Percentiles rank a stretch among this genome's conserved stretches.
Evolutionary conservation across 306 rosid genomes (phyloP).

Genomic region (Cicer bijugum): DNA sequence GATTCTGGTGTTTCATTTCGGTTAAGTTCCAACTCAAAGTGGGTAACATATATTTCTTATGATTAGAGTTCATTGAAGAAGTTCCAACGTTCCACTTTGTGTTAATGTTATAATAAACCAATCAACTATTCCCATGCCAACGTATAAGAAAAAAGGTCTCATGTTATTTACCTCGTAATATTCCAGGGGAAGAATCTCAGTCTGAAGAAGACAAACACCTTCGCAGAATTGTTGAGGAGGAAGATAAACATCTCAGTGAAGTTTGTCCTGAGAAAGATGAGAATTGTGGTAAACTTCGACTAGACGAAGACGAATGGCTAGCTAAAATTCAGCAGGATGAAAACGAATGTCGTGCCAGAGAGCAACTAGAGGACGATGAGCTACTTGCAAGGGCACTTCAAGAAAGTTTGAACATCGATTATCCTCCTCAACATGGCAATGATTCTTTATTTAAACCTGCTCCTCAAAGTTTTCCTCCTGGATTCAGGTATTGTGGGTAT

Average conservation of each 20-base stretch:
- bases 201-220: slow-evolving; percentile 57
- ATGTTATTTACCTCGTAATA: slow-evolving; percentile 32
- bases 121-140: not conserved
- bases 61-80: slow-evolving; percentile 7
- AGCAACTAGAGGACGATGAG: slow-evolving; percentile 80
- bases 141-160: slow-evolving; percentile 25
- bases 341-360: slow-evolving; percentile 51
- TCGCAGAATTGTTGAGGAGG: slow-evolving; percentile 46
- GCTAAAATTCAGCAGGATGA: slow-evolving; percentile 58
- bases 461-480: slow-evolving; percentile 59
- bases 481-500: slow-evolving; percentile 66
- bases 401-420: slow-evolving; percentile 65
- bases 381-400: slow-evolving; percentile 90
- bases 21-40: not conserved
- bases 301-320: slow-evolving; percentile 52
- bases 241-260: slow-evolving; percentile 47
- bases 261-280: slow-evolving; percentile 50
- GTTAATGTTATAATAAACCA: not conserved
- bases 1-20: slow-evolving; percentile 31
- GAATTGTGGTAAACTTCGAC: slow-evolving; percentile 24
- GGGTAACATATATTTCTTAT: slow-evolving; percentile 2
- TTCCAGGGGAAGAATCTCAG: slow-evolving; percentile 60
- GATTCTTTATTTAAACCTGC: slow-evolving; percentile 57
- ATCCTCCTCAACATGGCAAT: slow-evolving; percentile 66
- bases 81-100: not conserved